phyloP scores from a whole-genome alignment of 306 rosid genomes.

The Senna siamea region DNA sequence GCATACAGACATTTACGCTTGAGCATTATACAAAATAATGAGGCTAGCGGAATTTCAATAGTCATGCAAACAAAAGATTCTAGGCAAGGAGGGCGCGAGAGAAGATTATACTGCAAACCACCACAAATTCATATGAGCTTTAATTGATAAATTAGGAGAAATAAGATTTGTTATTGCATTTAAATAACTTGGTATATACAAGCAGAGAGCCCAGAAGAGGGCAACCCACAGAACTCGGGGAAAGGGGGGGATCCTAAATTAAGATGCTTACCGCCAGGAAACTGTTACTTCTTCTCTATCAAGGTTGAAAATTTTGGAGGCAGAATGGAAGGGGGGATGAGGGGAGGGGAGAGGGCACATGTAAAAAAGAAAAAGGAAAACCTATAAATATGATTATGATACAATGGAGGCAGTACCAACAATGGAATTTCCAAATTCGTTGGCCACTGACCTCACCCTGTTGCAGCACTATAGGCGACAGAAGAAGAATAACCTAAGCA shows the following conservation, averaged over 20 bases:
- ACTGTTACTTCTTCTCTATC: background rate
- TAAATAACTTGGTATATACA: constrained; percentile 23
- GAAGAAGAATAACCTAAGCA: constrained; percentile 53
- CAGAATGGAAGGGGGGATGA: no score
- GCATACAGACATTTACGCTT: no score
- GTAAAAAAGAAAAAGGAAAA: background rate
- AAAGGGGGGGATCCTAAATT: background rate
- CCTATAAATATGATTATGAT: constrained; percentile 42
- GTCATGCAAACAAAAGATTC: background rate
- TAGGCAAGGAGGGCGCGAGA: background rate
- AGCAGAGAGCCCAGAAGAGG: background rate
- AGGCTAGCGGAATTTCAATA: no score
- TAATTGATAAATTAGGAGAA: constrained; percentile 23
- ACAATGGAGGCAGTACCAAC: constrained; percentile 50
- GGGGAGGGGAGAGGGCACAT: no score
- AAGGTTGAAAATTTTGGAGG: constrained; percentile 7
- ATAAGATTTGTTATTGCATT: constrained; percentile 30
- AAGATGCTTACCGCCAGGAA: background rate
- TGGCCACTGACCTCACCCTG: constrained; percentile 39
- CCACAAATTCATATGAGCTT: background rate
- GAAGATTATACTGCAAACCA: no score
- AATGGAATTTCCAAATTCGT: constrained; percentile 33
- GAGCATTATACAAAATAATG: no score
- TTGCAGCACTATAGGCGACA: constrained; percentile 36
- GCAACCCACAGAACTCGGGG: background rate